Evolutionary conservation across 306 rosid species (phyloP).

Genomic region (Cucumis cinereus): DNA sequence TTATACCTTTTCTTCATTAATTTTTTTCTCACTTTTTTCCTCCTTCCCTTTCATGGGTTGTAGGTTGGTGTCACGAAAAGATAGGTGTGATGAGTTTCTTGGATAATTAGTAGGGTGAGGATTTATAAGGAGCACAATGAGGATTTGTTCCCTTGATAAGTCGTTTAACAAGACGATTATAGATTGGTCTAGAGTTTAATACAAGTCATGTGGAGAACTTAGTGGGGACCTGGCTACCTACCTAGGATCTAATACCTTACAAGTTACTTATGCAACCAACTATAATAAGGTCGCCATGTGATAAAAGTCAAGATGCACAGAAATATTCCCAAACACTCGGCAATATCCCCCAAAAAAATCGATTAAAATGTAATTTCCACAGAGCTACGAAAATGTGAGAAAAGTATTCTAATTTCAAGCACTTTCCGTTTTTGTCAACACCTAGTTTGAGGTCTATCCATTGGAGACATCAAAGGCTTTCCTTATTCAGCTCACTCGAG

Average conservation of each 20-base stretch:
- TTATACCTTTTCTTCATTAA: neutral
- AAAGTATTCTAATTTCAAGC: neutral
- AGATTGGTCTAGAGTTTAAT: no score
- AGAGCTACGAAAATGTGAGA: neutral
- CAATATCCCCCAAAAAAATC: no score
- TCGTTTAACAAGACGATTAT: neutral
- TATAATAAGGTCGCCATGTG: no score
- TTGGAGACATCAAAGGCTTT: neutral
- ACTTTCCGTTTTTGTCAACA: neutral
- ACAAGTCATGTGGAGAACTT: no score
- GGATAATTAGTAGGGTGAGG: neutral
- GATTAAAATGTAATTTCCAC: neutral
- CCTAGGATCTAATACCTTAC: no score
- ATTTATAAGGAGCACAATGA: neutral
- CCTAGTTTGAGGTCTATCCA: neutral
- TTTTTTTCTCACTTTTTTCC: neutral
- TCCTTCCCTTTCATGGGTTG: neutral
- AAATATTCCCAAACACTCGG: no score
- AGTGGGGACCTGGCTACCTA: no score
- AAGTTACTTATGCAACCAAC: no score
- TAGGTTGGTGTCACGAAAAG: neutral
- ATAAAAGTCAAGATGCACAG: no score
- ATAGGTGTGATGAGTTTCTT: neutral
- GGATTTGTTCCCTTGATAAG: neutral
- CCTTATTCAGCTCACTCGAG: neutral